Percentiles rank a stretch among this genome's conserved stretches.
phyloP scores from a whole-genome alignment of 2,329 filamentous ascomycete species.

The Colletotrichum sp. region DNA sequence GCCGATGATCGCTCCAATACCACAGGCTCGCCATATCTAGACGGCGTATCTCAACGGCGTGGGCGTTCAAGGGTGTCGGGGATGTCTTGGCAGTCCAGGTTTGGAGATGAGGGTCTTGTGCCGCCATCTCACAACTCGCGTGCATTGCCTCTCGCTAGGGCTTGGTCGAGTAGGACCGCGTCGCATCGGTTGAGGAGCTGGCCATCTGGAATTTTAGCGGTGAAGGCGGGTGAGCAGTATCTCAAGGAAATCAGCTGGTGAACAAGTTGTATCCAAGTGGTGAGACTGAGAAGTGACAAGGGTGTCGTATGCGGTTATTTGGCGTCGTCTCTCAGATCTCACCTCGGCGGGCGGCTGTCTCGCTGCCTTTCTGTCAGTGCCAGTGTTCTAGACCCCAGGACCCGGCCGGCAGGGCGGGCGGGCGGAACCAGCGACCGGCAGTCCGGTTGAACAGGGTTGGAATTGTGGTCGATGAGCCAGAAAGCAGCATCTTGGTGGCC shows the following conservation, averaged over 20 bases:
- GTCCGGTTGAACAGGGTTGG: background rate
- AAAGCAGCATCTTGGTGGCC: background rate
- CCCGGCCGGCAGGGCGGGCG: background rate
- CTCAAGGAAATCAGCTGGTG: background rate
- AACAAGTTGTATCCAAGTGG: background rate
- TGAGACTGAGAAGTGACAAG: constrained; percentile 12
- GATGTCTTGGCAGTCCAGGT: background rate
- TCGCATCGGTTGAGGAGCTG: background rate
- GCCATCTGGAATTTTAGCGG: background rate
- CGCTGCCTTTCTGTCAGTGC: background rate
- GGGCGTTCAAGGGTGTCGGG: background rate
- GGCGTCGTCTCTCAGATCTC: background rate
- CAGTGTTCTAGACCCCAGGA: background rate
- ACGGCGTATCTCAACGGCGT: background rate
- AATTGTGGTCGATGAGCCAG: background rate
- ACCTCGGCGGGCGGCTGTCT: background rate
- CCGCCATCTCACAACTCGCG: constrained; percentile 16
- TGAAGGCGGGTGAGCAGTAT: background rate
- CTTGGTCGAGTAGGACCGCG: background rate
- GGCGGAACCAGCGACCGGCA: constrained; percentile 3
- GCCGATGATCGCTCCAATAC: background rate
- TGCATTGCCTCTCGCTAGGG: background rate
- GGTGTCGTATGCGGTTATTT: background rate
- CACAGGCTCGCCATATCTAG: background rate
- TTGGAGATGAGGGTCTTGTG: constrained; percentile 15